phyloP scores from a whole-genome alignment of 1,139 yeast genomes.

The Hemisphaericaspora subhashii region DNA sequence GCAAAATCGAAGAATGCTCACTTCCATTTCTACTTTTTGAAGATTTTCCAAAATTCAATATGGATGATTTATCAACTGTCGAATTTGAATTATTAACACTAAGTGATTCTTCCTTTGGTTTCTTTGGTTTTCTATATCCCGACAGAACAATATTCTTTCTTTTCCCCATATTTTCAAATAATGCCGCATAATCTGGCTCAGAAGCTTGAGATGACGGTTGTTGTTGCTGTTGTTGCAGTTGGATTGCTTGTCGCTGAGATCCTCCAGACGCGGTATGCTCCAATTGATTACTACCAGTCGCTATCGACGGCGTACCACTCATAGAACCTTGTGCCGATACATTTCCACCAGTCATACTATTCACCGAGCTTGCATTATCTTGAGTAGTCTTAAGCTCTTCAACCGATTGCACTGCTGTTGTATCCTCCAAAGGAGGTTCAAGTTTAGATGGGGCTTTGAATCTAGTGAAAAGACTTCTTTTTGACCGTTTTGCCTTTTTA shows the following conservation, averaged over 20 bases:
- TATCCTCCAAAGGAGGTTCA: slow-evolving; percentile 9
- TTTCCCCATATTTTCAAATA: slow-evolving; percentile 47
- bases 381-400: slow-evolving; percentile 7
- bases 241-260: slow-evolving; percentile 11
- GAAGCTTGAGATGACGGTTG: slow-evolving; percentile 1
- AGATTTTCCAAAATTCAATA: slow-evolving; percentile 11
- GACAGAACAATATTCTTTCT: slow-evolving; percentile 31
- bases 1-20: slow-evolving; percentile 11
- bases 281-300: slow-evolving; percentile 16
- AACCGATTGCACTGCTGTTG: slow-evolving; percentile 2
- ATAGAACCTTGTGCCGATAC: slow-evolving; percentile 17
- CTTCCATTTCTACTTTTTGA: slow-evolving; percentile 9
- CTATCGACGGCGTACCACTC: slow-evolving; percentile 29
- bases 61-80: slow-evolving; percentile 16
- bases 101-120: slow-evolving; percentile 9
- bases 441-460: slow-evolving; percentile 32
- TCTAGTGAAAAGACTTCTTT: slow-evolving; percentile 42
- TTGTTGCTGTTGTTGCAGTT: not conserved
- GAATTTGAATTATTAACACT: slow-evolving; percentile 12
- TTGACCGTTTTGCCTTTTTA: slow-evolving; percentile 33
- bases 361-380: slow-evolving; percentile 18
- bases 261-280: slow-evolving; percentile 15
- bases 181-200: slow-evolving; percentile 48
- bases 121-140: slow-evolving; percentile 22
- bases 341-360: slow-evolving; percentile 14